Conservation (phyloP, 108 stramenopile species). For the Fragilaria crotonensis region DNA sequence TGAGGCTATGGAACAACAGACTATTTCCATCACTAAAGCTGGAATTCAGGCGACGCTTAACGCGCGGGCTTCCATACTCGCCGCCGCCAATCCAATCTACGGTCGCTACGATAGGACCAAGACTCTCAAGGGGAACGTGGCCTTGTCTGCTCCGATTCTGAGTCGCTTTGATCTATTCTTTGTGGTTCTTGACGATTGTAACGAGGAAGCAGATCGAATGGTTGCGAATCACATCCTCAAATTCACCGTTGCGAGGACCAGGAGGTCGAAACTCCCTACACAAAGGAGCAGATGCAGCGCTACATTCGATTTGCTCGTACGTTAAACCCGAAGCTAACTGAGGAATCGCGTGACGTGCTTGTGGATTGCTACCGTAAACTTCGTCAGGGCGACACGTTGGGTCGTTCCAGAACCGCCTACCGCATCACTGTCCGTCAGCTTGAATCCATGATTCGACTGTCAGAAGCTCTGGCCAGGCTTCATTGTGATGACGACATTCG, state of each 20-base stretch:
- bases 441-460: slow-evolving; percentile 95
- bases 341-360: slow-evolving; percentile 70
- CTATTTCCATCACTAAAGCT: slow-evolving; percentile 98
- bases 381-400: slow-evolving; percentile 92
- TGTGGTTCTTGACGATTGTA: slow-evolving; percentile 97
- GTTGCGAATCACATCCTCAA: slow-evolving; percentile 95
- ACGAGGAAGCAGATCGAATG: slow-evolving; percentile 83
- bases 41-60: slow-evolving; percentile 99
- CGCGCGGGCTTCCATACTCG: slow-evolving; percentile 96
- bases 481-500: slow-evolving; percentile 86
- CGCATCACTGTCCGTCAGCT: slow-evolving; percentile 99
- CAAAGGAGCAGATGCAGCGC: slow-evolving; percentile 81
- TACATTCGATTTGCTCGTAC: slow-evolving; percentile 96
- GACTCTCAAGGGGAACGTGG: slow-evolving; percentile 94
- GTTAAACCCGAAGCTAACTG: slow-evolving; percentile 82
- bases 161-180: slow-evolving; percentile 99
- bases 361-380: slow-evolving; percentile 97
- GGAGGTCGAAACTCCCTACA: slow-evolving; percentile 74
- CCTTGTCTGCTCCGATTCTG: slow-evolving; percentile 93
- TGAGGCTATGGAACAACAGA: slow-evolving; percentile 99
- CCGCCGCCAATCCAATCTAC: slow-evolving; percentile 98
- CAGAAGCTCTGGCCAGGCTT: slow-evolving; percentile 93
- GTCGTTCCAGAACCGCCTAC: slow-evolving; percentile 90
- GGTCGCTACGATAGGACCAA: slow-evolving; percentile 98
- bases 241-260: slow-evolving; percentile 78